These are phyloP conservation scores for Suhomyces coccinellae DNA, from an alignment of 1,139 yeast species.

Conservation along the genomic window DNA sequence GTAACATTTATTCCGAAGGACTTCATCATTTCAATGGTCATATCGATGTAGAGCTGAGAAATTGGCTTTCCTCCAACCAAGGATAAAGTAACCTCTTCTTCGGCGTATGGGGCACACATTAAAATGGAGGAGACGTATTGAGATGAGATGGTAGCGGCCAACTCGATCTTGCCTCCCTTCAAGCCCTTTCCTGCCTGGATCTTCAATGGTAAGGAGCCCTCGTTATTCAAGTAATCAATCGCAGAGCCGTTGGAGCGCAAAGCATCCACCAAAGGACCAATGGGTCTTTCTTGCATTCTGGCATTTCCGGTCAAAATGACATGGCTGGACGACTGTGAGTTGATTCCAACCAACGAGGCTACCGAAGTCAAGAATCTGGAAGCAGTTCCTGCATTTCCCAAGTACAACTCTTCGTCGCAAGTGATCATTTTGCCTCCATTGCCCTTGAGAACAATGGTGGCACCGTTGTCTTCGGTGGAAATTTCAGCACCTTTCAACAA, in stretches of 20 bases:
- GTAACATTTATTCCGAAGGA: conserved; percentile 82
- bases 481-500: conserved; percentile 80
- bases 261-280: conserved; percentile 95
- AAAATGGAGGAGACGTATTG: conserved; percentile 95
- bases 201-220: conserved; percentile 85
- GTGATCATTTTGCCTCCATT: conserved; percentile 76
- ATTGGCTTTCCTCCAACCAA: conserved; percentile 96
- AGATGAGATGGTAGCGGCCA: conserved; percentile 94
- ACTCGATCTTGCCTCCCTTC: conserved; percentile 87
- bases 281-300: conserved; percentile 97
- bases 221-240: conserved; percentile 66
- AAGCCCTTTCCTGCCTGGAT: conserved; percentile 71
- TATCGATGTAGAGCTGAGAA: conserved; percentile 91
- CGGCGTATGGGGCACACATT: conserved; percentile 98
- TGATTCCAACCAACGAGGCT: conserved; percentile 67
- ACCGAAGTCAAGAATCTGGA: conserved; percentile 91
- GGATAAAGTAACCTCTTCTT: conserved; percentile 80
- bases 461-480: conserved; percentile 82
- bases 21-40: conserved; percentile 96
- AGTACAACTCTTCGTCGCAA: conserved; percentile 64
- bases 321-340: conserved; percentile 36
- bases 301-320: conserved; percentile 88
- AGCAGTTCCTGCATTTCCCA: conserved; percentile 99
- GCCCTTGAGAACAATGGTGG: conserved; percentile 81
- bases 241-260: conserved; percentile 74